These are phyloP conservation scores for Fusarium buxicola DNA, from an alignment of 2,329 filamentous ascomycete species.

Conservation along the genomic window DNA sequence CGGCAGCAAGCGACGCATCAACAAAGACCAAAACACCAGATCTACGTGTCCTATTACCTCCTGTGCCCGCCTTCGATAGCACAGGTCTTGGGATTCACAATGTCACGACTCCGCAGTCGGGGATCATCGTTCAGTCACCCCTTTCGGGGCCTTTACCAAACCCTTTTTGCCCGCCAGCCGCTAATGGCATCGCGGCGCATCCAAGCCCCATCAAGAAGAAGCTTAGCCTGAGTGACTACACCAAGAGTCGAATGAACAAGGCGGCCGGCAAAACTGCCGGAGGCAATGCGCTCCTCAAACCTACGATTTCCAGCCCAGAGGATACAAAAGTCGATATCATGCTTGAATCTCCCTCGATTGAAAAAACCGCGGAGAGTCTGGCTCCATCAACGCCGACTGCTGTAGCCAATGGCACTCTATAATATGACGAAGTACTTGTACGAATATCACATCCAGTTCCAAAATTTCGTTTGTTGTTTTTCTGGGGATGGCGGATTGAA, in stretches of 20 bases:
- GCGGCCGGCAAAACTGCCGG: constrained; percentile 55
- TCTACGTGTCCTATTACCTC: constrained; percentile 67
- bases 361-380: constrained; percentile 46
- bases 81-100: constrained; percentile 50
- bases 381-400: constrained; percentile 36
- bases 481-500: constrained; percentile 43
- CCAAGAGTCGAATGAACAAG: constrained; percentile 68
- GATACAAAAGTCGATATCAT: constrained; percentile 53
- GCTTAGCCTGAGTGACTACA: constrained; percentile 74
- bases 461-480: constrained; percentile 36
- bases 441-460: constrained; percentile 32
- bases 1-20: constrained; percentile 25
- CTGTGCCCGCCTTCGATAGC: constrained; percentile 63
- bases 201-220: constrained; percentile 76
- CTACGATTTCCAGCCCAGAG: constrained; percentile 51
- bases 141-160: constrained; percentile 57
- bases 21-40: constrained; percentile 58
- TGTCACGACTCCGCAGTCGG: constrained; percentile 60
- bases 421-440: constrained; percentile 43
- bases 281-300: constrained; percentile 47
- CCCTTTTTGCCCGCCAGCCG: constrained; percentile 56
- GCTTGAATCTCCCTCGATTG: constrained; percentile 46
- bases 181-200: constrained; percentile 59
- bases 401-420: constrained; percentile 46
- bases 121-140: constrained; percentile 62